Conservation (phyloP, 768 basidiomycete species). For the Hygrophorus pudorinus region DNA sequence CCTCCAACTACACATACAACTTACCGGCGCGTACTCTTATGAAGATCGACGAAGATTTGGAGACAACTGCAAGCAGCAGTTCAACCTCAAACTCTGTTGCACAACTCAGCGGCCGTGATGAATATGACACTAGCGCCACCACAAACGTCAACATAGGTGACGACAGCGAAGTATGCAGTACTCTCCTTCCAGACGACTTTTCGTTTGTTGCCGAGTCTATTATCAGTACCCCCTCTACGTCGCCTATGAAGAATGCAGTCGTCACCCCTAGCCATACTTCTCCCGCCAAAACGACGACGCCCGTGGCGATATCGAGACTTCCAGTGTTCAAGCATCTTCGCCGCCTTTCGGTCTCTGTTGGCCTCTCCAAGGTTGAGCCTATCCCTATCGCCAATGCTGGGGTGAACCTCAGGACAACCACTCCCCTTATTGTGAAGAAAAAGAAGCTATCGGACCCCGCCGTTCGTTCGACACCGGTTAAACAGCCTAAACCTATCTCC, state of each 20-base stretch:
- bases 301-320: slow-evolving; percentile 5
- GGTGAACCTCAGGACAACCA: slow-evolving; percentile 1
- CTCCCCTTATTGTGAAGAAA: slow-evolving; percentile 4
- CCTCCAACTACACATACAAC: neutral
- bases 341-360: slow-evolving; percentile 2
- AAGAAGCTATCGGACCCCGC: neutral
- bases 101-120: neutral
- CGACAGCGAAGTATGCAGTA: neutral
- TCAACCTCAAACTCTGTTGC: too few species aligned
- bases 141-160: neutral
- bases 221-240: slow-evolving; percentile 1
- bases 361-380: neutral
- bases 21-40: neutral
- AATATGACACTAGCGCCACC: neutral
- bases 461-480: slow-evolving; percentile 2
- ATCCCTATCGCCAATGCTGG: neutral
- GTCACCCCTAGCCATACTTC: neutral
- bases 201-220: slow-evolving; percentile 3
- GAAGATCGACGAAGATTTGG: too few species aligned
- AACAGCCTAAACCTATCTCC: neutral
- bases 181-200: neutral
- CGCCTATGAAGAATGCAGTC: neutral
- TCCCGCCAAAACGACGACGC: neutral
- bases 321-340: slow-evolving; percentile 5
- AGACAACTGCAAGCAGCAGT: too few species aligned